These are phyloP conservation scores for Didymella sp. DNA, from an alignment of 2,329 filamentous ascomycete species.

Conservation along the genomic window DNA sequence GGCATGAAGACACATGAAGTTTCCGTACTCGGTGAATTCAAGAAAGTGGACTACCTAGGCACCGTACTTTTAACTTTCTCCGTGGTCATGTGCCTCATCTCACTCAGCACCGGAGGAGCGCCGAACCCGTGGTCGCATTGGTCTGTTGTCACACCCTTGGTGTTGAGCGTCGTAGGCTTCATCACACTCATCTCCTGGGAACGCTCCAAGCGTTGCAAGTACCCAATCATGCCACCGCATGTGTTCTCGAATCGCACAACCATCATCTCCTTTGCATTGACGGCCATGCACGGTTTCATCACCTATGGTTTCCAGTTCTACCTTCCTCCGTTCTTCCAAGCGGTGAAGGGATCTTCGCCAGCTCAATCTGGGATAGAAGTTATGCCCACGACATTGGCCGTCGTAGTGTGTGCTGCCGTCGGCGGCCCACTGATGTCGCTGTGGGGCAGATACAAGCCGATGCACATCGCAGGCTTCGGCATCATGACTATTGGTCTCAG, in stretches of 20 bases:
- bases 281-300: conserved; percentile 41
- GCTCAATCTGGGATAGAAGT: conserved; percentile 37
- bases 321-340: conserved; percentile 42
- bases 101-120: conserved; percentile 56
- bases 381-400: conserved; percentile 37
- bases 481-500: conserved; percentile 30
- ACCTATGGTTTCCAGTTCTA: conserved; percentile 39
- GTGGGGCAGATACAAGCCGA: conserved; percentile 38
- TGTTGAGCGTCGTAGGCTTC: conserved; percentile 54
- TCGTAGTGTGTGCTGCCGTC: conserved; percentile 29
- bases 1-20: conserved; percentile 22
- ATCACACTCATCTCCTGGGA: conserved; percentile 52
- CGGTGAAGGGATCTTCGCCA: conserved; percentile 32
- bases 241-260: conserved; percentile 57
- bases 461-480: conserved; percentile 36
- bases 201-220: conserved; percentile 34
- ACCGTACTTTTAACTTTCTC: conserved; percentile 53
- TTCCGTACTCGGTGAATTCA: conserved; percentile 26
- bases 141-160: conserved; percentile 53
- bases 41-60: conserved; percentile 54
- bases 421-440: conserved; percentile 31
- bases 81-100: conserved; percentile 52
- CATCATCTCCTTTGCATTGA: conserved; percentile 44
- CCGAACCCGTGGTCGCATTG: conserved; percentile 53
- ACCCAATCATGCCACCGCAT: conserved; percentile 51